These are phyloP conservation scores for Teunomyces funiuensis DNA, from an alignment of 805 yeast genomes.

Conservation along the genomic window DNA sequence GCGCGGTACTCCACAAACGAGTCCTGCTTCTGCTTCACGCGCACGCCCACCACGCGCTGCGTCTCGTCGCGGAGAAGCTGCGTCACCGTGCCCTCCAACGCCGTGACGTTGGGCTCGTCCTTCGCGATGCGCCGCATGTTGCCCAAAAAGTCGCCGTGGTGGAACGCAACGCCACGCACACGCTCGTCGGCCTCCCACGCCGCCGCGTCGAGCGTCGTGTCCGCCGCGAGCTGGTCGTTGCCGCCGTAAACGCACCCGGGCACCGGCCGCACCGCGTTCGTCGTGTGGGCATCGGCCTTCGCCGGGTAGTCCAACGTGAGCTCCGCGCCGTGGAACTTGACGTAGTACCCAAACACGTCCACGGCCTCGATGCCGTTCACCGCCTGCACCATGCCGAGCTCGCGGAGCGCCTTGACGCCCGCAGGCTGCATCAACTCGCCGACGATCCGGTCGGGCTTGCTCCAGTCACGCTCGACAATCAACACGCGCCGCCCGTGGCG, in stretches of 20 bases:
- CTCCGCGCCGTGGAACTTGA: conserved; percentile 59
- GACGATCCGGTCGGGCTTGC: conserved; percentile 91
- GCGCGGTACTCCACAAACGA: conserved; percentile 43
- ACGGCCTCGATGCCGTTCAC: conserved; percentile 76
- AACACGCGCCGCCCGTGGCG: conserved; percentile 84
- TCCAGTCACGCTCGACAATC: conserved; percentile 84
- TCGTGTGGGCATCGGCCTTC: conserved; percentile 45
- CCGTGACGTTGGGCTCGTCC: conserved; percentile 69
- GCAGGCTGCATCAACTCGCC: conserved; percentile 98
- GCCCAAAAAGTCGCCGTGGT: conserved; percentile 84
- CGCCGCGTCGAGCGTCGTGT: conserved; percentile 45
- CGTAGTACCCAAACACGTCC: conserved; percentile 76
- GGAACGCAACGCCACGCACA: conserved; percentile 81
- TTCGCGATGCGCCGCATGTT: conserved; percentile 74
- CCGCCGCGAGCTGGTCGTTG: conserved; percentile 53
- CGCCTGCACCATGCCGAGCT: conserved; percentile 79
- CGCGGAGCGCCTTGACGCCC: conserved; percentile 81
- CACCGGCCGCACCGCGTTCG: conserved; percentile 48
- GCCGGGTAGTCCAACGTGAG: conserved; percentile 71
- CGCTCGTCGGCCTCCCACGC: conserved; percentile 61
- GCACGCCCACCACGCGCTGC: conserved; percentile 71
- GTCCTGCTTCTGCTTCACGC: conserved; percentile 42
- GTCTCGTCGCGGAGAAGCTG: conserved; percentile 55
- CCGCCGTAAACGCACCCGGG: conserved; percentile 56
- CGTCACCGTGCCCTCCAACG: conserved; percentile 82